Evolutionary conservation across 495 filamentous ascomycete species (phyloP).

Genomic region (Immersiella caudata): DNA sequence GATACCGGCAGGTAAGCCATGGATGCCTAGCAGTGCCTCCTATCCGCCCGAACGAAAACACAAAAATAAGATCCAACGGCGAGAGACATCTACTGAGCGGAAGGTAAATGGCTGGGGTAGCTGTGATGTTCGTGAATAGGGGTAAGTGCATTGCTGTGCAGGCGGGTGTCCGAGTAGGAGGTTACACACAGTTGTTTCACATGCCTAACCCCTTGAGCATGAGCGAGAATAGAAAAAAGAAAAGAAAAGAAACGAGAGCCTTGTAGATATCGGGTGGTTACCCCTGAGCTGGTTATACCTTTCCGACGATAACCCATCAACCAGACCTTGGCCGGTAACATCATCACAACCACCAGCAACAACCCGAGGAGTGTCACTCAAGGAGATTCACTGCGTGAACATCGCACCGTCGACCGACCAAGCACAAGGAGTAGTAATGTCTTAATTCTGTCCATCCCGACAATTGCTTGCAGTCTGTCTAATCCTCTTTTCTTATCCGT

Average conservation of each 20-base stretch:
- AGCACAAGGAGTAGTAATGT: background rate
- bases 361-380: background rate
- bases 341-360: background rate
- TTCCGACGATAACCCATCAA: background rate
- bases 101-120: background rate
- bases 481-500: slow-evolving; percentile 8
- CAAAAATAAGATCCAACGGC: background rate
- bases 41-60: background rate
- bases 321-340: background rate
- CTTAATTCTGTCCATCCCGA: slow-evolving; percentile 10
- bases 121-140: no score
- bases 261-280: no score
- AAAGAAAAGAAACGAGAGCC: background rate
- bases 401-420: background rate
- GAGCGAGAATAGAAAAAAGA: background rate
- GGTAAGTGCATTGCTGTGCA: no score
- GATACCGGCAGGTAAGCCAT: background rate
- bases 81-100: background rate
- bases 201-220: background rate
- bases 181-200: background rate
- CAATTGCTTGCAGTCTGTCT: slow-evolving; percentile 41
- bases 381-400: background rate
- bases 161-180: background rate
- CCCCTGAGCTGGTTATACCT: background rate
- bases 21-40: background rate